Percentiles rank a stretch among this genome's conserved stretches.
These are phyloP conservation scores for Pseudonectria foliicola DNA, from an alignment of 2,329 filamentous ascomycete species.

Conservation along the genomic window DNA sequence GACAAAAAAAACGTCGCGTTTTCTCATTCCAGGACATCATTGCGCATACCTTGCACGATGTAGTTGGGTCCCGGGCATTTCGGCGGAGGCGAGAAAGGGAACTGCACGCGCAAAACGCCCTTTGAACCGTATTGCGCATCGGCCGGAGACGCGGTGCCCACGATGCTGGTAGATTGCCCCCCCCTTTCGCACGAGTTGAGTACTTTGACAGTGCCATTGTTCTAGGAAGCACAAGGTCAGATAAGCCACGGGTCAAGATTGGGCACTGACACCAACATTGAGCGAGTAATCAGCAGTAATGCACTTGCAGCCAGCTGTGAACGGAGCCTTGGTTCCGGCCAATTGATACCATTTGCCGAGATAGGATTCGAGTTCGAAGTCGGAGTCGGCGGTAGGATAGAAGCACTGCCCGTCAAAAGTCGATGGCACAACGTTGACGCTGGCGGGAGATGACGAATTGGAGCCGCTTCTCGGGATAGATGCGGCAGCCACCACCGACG, in stretches of 20 bases:
- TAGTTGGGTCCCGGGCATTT: constrained; percentile 27
- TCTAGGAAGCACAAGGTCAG: constrained; percentile 12
- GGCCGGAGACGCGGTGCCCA: constrained; percentile 22
- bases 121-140: constrained; percentile 21
- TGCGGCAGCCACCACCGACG: no score
- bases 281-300: constrained; percentile 25
- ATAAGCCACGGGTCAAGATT: no score
- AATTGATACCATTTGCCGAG: constrained; percentile 29
- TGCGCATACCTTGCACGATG: constrained; percentile 25
- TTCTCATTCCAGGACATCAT: no score
- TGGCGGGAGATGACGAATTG: no score
- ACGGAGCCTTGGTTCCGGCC: constrained; percentile 24
- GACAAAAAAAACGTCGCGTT: no score
- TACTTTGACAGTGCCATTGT: constrained; percentile 25
- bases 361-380: constrained; percentile 23
- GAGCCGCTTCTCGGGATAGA: no score
- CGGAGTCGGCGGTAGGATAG: constrained; percentile 23
- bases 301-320: constrained; percentile 26
- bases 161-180: constrained; percentile 21
- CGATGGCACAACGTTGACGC: constrained; percentile 19
- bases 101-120: constrained; percentile 25
- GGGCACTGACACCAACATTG: constrained; percentile 18
- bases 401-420: constrained; percentile 26
- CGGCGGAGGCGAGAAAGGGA: constrained; percentile 22
- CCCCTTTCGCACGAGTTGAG: constrained; percentile 26